Conservation (phyloP, 768 basidiomycete species). For the Mycena floridula region DNA sequence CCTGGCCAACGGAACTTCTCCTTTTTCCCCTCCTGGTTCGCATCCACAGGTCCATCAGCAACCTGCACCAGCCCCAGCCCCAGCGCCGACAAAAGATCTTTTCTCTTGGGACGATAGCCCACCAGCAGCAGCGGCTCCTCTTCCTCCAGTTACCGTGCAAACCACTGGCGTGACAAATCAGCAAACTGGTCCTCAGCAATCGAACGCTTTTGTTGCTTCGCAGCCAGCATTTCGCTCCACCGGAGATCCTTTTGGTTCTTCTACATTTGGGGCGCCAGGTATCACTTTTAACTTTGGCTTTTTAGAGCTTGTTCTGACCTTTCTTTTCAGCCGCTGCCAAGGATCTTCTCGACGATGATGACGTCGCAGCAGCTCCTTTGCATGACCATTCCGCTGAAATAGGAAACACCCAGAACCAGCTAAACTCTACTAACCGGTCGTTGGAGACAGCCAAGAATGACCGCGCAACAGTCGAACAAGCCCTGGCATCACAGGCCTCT, state of each 20-base stretch:
- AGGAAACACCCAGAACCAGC: slow-evolving; percentile 81
- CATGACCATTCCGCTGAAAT: slow-evolving; percentile 81
- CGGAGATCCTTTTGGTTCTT: slow-evolving; percentile 48
- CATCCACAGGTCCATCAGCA: slow-evolving; percentile 43
- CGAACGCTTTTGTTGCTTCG: slow-evolving; percentile 15
- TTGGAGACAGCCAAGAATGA: slow-evolving; percentile 62
- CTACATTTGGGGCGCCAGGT: slow-evolving; percentile 9
- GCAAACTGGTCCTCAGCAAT: slow-evolving; percentile 17
- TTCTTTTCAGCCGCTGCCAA: slow-evolving; percentile 15
- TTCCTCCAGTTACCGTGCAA: slow-evolving; percentile 33
- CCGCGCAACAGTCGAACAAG: slow-evolving; percentile 58
- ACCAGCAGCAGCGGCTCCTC: slow-evolving; percentile 33
- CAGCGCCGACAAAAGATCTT: slow-evolving; percentile 38
- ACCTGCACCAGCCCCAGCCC: slow-evolving; percentile 27
- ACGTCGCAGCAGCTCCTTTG: slow-evolving; percentile 41
- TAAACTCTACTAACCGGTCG: slow-evolving; percentile 72
- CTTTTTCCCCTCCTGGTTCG: slow-evolving; percentile 29
- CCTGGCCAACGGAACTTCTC: slow-evolving; percentile 28
- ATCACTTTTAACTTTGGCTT: neutral
- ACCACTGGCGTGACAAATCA: slow-evolving; percentile 22
- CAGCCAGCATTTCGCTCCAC: slow-evolving; percentile 15
- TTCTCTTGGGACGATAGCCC: slow-evolving; percentile 54
- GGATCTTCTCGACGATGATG: slow-evolving; percentile 70
- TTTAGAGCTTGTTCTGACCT: too few relatives aligned
- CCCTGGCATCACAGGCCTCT: slow-evolving; percentile 58